A percentile compares a stretch with the other conserved stretches of the same genome.
Conservation (phyloP, 169 alveolate genomes). For the Plasmodium yoelii region DNA sequence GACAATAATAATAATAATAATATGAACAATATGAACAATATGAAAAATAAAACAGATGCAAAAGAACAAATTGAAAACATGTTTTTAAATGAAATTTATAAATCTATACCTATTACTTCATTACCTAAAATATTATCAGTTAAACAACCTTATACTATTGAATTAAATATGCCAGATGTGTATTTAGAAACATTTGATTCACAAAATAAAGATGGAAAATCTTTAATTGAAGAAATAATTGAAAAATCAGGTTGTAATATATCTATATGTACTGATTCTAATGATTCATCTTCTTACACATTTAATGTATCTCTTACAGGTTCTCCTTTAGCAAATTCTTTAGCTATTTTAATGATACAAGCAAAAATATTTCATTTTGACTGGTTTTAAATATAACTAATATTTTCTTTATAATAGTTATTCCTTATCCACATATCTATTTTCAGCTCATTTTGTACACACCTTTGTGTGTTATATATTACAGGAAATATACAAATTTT, state of each 20-base stretch:
- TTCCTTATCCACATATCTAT: too few species aligned
- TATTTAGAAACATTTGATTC: slow-evolving; percentile 69
- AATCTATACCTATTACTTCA: slow-evolving; percentile 55
- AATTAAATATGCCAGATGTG: slow-evolving; percentile 71
- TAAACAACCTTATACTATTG: slow-evolving; percentile 73
- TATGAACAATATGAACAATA: not conserved
- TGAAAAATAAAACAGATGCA: slow-evolving; percentile 37
- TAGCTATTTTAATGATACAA: slow-evolving; percentile 69
- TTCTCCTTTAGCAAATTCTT: slow-evolving; percentile 61
- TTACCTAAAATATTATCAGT: slow-evolving; percentile 54
- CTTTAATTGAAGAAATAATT: slow-evolving; percentile 63
- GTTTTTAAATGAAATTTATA: slow-evolving; percentile 44
- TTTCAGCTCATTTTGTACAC: too few species aligned
- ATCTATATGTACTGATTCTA: slow-evolving; percentile 69
- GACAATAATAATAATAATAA: slow-evolving; percentile 8
- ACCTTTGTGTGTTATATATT: too few species aligned
- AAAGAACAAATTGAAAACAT: slow-evolving; percentile 39
- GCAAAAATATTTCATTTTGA: slow-evolving; percentile 72
- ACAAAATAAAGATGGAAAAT: slow-evolving; percentile 71
- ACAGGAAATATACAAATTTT: too few species aligned
- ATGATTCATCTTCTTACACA: slow-evolving; percentile 71
- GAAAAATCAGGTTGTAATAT: slow-evolving; percentile 71
- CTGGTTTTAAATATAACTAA: slow-evolving; percentile 32
- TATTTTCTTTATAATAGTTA: not conserved
- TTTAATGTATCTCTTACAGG: slow-evolving; percentile 67